Conservation (phyloP, 1,139 yeast species). For the Hemisphaericaspora subhashii region DNA sequence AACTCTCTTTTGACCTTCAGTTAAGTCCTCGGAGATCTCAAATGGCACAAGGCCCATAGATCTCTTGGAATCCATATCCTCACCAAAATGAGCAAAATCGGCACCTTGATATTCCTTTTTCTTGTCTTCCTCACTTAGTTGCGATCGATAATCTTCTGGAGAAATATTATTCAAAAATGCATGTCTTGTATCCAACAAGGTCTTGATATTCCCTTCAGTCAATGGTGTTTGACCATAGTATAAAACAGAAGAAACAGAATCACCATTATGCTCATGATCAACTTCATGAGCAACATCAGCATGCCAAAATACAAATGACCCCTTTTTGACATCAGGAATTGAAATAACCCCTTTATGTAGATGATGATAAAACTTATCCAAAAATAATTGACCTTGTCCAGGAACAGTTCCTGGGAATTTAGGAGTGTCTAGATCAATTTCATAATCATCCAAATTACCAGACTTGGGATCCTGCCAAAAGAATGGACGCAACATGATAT, state of each 20-base stretch:
- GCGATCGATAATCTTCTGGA: constrained; percentile 19
- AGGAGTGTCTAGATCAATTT: constrained; percentile 23
- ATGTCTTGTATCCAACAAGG: constrained; percentile 17
- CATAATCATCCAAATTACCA: constrained; percentile 18
- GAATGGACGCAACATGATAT: constrained; percentile 45
- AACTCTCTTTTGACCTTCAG: constrained; percentile 22
- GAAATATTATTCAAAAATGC: constrained; percentile 16
- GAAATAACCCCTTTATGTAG: constrained; percentile 27
- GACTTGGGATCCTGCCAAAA: constrained; percentile 28
- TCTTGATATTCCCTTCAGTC: constrained; percentile 13
- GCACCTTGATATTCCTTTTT: constrained; percentile 18
- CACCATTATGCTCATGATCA: constrained; percentile 40
- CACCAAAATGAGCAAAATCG: constrained; percentile 17
- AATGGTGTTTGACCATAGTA: constrained; percentile 21
- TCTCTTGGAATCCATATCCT: constrained; percentile 20
- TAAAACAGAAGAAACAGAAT: constrained; percentile 38
- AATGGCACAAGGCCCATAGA: constrained; percentile 25
- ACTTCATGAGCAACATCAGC: constrained; percentile 50
- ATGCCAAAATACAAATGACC: constrained; percentile 53
- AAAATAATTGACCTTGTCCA: constrained; percentile 23
- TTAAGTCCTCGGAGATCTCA: constrained; percentile 19
- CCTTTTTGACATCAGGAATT: constrained; percentile 36
- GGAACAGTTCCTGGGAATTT: constrained; percentile 24
- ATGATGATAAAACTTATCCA: constrained; percentile 27
- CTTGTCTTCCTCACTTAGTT: constrained; percentile 13